Evolutionary conservation across 306 rosid species (phyloP).

Genomic region (Prunus armeniaca): DNA sequence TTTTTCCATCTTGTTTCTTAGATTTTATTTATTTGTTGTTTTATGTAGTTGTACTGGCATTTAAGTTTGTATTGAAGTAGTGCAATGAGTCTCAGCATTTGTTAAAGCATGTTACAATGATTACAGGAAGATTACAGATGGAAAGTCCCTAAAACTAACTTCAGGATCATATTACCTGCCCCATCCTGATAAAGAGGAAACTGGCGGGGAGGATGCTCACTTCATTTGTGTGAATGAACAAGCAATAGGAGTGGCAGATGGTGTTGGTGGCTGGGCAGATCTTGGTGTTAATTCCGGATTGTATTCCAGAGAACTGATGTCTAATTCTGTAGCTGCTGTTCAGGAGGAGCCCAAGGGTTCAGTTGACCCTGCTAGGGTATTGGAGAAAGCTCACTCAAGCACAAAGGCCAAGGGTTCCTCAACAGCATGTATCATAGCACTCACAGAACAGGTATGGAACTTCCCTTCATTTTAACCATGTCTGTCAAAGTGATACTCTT

Average conservation of each 20-base stretch:
- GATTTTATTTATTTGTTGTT: background rate
- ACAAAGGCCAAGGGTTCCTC: conserved; percentile 94
- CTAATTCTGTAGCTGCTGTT: conserved; percentile 74
- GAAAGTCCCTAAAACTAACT: conserved; percentile 60
- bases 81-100: background rate
- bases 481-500: background rate
- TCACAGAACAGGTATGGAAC: conserved; percentile 69
- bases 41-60: background rate
- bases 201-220: conserved; percentile 99
- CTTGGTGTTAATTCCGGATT: conserved; percentile 79
- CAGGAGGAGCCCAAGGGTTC: conserved; percentile 95
- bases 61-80: background rate
- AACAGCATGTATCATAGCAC: conserved; percentile 94
- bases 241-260: conserved; percentile 97
- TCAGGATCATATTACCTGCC: conserved; percentile 96
- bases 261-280: conserved; percentile 99
- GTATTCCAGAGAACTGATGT: conserved; percentile 95
- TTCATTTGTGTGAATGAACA: conserved; percentile 90
- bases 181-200: conserved; percentile 95
- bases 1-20: background rate
- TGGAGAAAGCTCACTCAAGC: conserved; percentile 91
- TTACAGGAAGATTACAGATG: conserved; percentile 59
- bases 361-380: conserved; percentile 87
- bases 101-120: background rate
- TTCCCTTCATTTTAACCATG: conserved; percentile 9